Evolutionary conservation across 352 stramenopile genomes (phyloP), one percentile per base, ranked within the genome.

Genomic region (Globisporangium irregulare): DNA sequence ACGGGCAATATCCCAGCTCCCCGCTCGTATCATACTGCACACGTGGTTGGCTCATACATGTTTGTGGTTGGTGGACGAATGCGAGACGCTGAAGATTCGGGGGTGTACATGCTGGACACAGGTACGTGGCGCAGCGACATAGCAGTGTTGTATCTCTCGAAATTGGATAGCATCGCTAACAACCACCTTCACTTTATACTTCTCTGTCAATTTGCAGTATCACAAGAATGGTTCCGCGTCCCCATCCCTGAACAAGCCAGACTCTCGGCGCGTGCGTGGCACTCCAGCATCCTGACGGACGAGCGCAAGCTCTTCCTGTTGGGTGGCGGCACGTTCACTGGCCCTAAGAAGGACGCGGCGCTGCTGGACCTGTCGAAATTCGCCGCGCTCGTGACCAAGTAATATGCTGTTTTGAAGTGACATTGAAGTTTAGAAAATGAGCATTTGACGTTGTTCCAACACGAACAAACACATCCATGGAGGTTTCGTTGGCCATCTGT

Each of bases 11-110:
- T 83, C 9, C 86, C 82, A 1, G 14, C 70, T 0, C 77, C 84
- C 22, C 75, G 84, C 0, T 93, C 86, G 5, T 93, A 92, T 46
- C 84, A 93, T 70, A 90, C 81, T 1, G 81, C 78, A 0, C 83
- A 91, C 51, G 55, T 76, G 6, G 27, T 92, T 15, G 77, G 68
- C 2, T 65, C 76, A 3, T 85, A 73, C 64, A 76, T 94, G 64
- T 68, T 93, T 36, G 69, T 93, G n/a, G 59, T 91, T 64, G 83
- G 81, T 41, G 86, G 86, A 22, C 81, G 86, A 22, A 88, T 77
- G 55, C 63, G 67, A 2, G 69, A 83, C 22, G 62, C 38, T 1
- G 82, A 90, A 59, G 80, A 90, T 50, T 66, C 56, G 1, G 72
- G 62, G 9, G 73, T 91, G 15, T 92, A 82, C 29, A 58, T 90